Evolutionary conservation across 2,329 filamentous ascomycete species (phyloP).

Genomic region (Colletotrichum paranaense): DNA sequence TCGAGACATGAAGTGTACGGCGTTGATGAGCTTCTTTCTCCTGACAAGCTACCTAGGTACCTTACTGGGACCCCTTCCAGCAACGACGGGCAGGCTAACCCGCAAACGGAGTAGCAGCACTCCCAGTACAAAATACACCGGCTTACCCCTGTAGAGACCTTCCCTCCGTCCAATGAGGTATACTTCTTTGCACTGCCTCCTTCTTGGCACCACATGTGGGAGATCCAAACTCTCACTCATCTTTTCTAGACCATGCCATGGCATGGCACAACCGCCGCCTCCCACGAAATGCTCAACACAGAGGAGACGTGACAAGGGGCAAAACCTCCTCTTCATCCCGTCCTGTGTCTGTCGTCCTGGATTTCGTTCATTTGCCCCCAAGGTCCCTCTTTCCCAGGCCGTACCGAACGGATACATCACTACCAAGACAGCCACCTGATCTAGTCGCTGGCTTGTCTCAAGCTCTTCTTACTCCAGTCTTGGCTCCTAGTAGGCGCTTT

Average conservation of each 20-base stretch:
- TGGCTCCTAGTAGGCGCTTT: not conserved
- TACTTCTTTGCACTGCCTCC: constrained; percentile 36
- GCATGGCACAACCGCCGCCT: constrained; percentile 9
- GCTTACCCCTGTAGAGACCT: constrained; percentile 21
- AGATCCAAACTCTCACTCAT: constrained; percentile 33
- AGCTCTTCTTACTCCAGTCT: not conserved
- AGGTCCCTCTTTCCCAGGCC: not conserved
- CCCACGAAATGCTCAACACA: not conserved
- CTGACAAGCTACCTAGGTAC: constrained; percentile 23
- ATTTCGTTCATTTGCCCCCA: not conserved
- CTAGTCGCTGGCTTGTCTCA: not conserved
- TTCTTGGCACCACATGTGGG: constrained; percentile 35
- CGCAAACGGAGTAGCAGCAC: constrained; percentile 15
- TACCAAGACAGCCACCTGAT: not conserved
- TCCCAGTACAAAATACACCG: not conserved
- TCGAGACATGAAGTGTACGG: constrained; percentile 16
- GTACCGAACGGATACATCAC: not conserved
- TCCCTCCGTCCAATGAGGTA: constrained; percentile 20
- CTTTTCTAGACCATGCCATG: not conserved
- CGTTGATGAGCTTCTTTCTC: constrained; percentile 10
- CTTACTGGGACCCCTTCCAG: constrained; percentile 22
- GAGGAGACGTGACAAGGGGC: constrained; percentile 9
- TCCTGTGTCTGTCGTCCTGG: not conserved
- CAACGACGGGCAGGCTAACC: constrained; percentile 20
- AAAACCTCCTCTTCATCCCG: constrained; percentile 2